These are phyloP conservation scores for Cytospora chrysosperma DNA, from an alignment of 2,329 filamentous ascomycete species.

Conservation along the genomic window DNA sequence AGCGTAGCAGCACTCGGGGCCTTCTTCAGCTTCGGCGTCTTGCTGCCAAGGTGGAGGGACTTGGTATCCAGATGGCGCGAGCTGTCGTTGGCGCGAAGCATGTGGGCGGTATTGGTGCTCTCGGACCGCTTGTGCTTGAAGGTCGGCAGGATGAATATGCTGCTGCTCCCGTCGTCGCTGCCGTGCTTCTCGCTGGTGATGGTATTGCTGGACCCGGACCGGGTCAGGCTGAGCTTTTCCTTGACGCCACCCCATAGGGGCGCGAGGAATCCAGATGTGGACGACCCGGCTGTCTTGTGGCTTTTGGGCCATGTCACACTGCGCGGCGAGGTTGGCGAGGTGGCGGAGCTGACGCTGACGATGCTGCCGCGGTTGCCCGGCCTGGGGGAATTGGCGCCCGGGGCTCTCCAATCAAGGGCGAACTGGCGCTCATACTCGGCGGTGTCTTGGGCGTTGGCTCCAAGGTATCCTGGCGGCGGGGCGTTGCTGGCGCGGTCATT, in stretches of 20 bases:
- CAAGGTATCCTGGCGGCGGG: slow-evolving; percentile 68
- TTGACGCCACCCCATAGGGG: slow-evolving; percentile 36
- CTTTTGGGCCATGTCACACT: neutral
- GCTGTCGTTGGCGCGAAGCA: neutral
- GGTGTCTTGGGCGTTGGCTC: slow-evolving; percentile 33
- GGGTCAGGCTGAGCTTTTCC: slow-evolving; percentile 32
- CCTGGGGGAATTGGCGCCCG: slow-evolving; percentile 11
- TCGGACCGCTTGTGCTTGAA: slow-evolving; percentile 24
- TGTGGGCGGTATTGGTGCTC: slow-evolving; percentile 13
- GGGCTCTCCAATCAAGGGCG: slow-evolving; percentile 25
- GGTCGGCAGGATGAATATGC: slow-evolving; percentile 14
- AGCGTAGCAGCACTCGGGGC: slow-evolving; percentile 9
- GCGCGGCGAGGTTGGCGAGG: neutral
- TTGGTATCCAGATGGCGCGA: neutral
- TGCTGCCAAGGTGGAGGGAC: neutral
- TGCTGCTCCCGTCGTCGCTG: slow-evolving; percentile 5
- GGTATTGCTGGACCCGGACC: slow-evolving; percentile 29
- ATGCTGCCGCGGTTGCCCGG: slow-evolving; percentile 11
- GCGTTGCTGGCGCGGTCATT: slow-evolving; percentile 72
- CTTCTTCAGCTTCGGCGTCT: slow-evolving; percentile 10
- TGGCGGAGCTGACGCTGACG: slow-evolving; percentile 6
- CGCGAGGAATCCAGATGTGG: slow-evolving; percentile 29
- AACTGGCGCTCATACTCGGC: slow-evolving; percentile 30
- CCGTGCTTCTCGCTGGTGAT: slow-evolving; percentile 26
- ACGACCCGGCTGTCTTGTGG: slow-evolving; percentile 5